These are phyloP conservation scores for Peronospora tabacina DNA, from an alignment of 352 stramenopile species.

Conservation along the genomic window DNA sequence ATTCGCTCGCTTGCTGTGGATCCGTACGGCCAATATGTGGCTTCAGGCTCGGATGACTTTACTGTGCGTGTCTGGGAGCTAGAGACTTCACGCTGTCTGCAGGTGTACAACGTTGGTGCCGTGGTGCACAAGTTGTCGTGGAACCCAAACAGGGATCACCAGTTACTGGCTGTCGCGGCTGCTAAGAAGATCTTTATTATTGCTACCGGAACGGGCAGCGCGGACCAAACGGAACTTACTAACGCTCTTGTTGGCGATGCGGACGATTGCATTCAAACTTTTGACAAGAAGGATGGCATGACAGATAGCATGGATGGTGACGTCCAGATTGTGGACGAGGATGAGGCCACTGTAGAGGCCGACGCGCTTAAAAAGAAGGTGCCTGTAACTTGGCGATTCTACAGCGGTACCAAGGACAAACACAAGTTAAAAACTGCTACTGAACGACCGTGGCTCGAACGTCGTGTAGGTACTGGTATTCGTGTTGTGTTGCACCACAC, in stretches of 20 bases:
- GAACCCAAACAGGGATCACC: constrained; percentile 95
- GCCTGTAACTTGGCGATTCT: constrained; percentile 87
- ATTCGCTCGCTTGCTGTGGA: constrained; percentile 92
- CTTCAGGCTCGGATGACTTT: constrained; percentile 92
- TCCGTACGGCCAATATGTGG: constrained; percentile 96
- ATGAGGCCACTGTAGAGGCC: constrained; percentile 56
- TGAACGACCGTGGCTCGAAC: constrained; percentile 56
- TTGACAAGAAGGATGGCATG: constrained; percentile 34
- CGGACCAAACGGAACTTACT: constrained; percentile 91
- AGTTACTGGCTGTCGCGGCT: constrained; percentile 90
- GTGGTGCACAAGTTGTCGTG: constrained; percentile 91
- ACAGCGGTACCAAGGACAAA: constrained; percentile 76
- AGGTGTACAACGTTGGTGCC: constrained; percentile 87
- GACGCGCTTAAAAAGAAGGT: constrained; percentile 85
- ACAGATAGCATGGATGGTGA: constrained; percentile 25
- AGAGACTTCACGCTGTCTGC: constrained; percentile 88
- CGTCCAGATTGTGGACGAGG: constrained; percentile 62
- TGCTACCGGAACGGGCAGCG: constrained; percentile 90
- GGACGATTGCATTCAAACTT: constrained; percentile 53
- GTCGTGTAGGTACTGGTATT: constrained; percentile 73
- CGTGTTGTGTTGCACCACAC: constrained; percentile 84
- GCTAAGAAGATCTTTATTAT: constrained; percentile 90
- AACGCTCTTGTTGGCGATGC: constrained; percentile 90
- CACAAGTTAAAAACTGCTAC: constrained; percentile 47
- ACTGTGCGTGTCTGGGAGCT: constrained; percentile 96